Percentiles rank a stretch among this genome's conserved stretches.
Evolutionary conservation across 2,329 filamentous ascomycete species (phyloP).

Genomic region (Aspergillus novofumigatus): DNA sequence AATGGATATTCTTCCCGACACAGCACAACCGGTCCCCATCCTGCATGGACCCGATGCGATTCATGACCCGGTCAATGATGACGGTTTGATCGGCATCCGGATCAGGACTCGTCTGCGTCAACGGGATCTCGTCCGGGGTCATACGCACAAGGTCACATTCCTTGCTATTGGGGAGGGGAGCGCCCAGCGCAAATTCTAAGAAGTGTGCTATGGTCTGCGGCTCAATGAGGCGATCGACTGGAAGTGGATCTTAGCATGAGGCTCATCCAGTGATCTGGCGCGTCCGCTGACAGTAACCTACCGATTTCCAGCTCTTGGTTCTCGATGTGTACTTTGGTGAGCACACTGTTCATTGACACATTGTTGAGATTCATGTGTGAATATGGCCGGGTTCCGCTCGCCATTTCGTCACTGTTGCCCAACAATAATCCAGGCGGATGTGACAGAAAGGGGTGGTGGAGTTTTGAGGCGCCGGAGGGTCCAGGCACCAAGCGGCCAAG

Average conservation of each 20-base stretch:
- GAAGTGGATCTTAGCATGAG: neutral
- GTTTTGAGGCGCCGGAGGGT: neutral
- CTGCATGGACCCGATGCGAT: conserved; percentile 8
- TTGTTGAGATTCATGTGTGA: neutral
- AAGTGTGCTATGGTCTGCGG: conserved; percentile 20
- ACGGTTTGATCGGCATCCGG: conserved; percentile 2
- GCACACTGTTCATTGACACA: neutral
- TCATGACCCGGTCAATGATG: conserved; percentile 7
- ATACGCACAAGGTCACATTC: conserved; percentile 6
- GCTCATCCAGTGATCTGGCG: neutral
- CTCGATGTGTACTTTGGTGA: conserved; percentile 6
- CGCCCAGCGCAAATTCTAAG: conserved; percentile 8
- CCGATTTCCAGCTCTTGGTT: conserved; percentile 11
- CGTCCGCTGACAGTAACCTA: neutral
- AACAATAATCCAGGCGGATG: no score
- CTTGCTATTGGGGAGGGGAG: conserved; percentile 17
- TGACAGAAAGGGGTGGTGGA: neutral
- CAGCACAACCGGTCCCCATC: conserved; percentile 12
- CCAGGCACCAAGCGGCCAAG: neutral
- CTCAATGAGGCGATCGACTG: conserved; percentile 27
- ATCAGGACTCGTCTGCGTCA: neutral
- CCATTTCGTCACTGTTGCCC: no score
- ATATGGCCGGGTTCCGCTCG: neutral
- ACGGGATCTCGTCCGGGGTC: conserved; percentile 2
- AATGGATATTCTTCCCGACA: conserved; percentile 23